Evolutionary conservation across 768 basidiomycete species (phyloP), one percentile per base, ranked within the genome.

Genomic region (Galerina sulciceps): DNA sequence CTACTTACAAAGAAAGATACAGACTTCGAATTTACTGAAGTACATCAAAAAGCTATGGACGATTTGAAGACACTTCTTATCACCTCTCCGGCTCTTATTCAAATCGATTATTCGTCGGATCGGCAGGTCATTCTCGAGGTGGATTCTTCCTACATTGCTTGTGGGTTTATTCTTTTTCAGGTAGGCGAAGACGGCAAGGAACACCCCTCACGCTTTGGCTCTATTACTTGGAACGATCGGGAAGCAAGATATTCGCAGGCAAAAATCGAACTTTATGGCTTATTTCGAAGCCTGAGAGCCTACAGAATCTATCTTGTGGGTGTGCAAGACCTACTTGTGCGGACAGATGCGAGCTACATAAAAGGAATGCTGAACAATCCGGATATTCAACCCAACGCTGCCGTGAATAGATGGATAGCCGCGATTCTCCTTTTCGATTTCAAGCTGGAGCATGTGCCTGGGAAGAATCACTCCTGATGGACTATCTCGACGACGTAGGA

Each of bases 351-450:
- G 0, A 69, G 69, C 14, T 76, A 71, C 43, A 67, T 76, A 11
- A 71, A 71, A 42, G 73, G 73, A 0, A 80, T 79, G 76, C 52
- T 79, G 0, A 73, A 74, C 20, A 74, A 77, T 34, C 77, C 75
- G 0, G 75, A 77, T 22, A 58, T 76, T 0, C 69, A 74, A 3
- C 78, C 77, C 0, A 76, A 69, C 40, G 69, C 74, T 1, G 59
- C 71, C 0, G 70, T 79, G 1, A 81, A 81, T 42, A 48, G 74
- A 8, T 81, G 80, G 80, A 77, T 81, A 35, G 70, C 71, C 0
- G 71, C 62, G 0, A 79, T 82, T 13, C 64, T 74, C 0, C 54
- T 77, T 0, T 80, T 77, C 53, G 46, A 70, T n/a, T 77, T 78
- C 61, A 63, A 60, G 1, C 59, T 81, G 1, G 55, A 67, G 0